These are phyloP conservation scores for Coniferiporia sulphurascens DNA, from an alignment of 1,284 basidiomycete genomes.

Conservation along the genomic window DNA sequence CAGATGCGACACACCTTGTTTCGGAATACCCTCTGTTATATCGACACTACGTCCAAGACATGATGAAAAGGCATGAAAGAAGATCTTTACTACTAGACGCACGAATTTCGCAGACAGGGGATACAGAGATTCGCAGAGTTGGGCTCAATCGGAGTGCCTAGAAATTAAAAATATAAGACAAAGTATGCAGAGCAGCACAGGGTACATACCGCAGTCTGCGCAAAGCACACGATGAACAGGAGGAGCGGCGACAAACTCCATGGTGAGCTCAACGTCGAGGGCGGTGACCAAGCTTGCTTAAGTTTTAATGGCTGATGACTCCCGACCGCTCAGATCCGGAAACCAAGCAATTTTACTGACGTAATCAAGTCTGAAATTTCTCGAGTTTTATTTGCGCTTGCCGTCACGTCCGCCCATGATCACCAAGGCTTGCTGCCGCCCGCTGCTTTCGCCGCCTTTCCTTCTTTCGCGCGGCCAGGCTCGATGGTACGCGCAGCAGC, in stretches of 20 bases:
- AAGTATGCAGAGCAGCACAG: neutral
- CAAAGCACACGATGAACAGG: constrained; percentile 75
- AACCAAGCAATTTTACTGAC: neutral
- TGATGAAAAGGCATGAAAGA: too few species aligned
- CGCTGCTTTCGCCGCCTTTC: neutral
- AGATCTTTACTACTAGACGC: constrained; percentile 25
- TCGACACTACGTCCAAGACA: constrained; percentile 59
- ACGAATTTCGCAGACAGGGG: constrained; percentile 86
- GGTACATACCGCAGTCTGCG: constrained; percentile 69
- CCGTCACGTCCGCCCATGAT: neutral
- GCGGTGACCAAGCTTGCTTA: neutral
- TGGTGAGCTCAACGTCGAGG: constrained; percentile 26
- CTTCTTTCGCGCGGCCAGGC: neutral
- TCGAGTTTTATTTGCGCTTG: neutral
- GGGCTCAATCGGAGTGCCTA: constrained; percentile 90
- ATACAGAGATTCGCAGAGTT: constrained; percentile 97
- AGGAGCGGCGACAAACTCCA: constrained; percentile 72
- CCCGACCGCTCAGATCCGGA: too few species aligned
- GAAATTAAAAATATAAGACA: constrained; percentile 8
- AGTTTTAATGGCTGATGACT: neutral
- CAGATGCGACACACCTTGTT: constrained; percentile 63
- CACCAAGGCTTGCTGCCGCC: neutral
- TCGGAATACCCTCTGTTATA: constrained; percentile 97
- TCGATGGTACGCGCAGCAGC: constrained; percentile 11
- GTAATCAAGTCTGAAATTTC: neutral